Evolutionary conservation across 805 yeast genomes (phyloP).

Genomic region (Candida krabiensis): DNA sequence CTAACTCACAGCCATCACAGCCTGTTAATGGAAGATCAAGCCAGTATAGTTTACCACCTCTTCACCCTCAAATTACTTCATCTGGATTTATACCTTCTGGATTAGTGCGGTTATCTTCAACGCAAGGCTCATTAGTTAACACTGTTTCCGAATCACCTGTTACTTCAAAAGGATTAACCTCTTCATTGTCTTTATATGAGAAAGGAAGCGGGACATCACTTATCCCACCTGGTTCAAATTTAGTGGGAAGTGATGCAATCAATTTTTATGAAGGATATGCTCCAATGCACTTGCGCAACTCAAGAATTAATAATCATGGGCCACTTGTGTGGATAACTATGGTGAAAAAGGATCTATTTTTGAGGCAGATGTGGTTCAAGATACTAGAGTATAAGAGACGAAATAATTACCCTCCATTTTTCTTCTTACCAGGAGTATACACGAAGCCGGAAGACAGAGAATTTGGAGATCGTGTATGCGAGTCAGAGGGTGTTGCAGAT

Average conservation of each 20-base stretch:
- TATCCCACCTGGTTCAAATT: conserved; percentile 9
- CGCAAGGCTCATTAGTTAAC: background rate
- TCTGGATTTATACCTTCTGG: background rate
- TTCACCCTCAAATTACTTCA: no score
- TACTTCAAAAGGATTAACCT: background rate
- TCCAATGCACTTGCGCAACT: conserved; percentile 42
- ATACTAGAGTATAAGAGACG: conserved; percentile 22
- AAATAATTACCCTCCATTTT: conserved; percentile 13
- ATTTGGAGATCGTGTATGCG: conserved; percentile 33
- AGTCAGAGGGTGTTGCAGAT: conserved; percentile 40
- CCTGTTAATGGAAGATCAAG: background rate
- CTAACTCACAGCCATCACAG: background rate
- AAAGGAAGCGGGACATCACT: background rate
- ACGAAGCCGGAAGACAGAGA: conserved; percentile 15
- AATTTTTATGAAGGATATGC: conserved; percentile 43
- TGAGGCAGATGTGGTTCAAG: conserved; percentile 36
- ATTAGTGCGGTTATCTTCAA: no score
- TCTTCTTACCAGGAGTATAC: background rate
- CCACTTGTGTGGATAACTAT: conserved; percentile 51
- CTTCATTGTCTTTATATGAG: background rate
- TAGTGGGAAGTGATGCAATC: conserved; percentile 36
- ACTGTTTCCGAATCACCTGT: background rate
- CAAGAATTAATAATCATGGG: conserved; percentile 48
- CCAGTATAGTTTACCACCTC: background rate
- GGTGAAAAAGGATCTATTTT: conserved; percentile 45